Evolutionary conservation across 441 rosid genomes (phyloP).

Genomic region (Syzygium syzygioides): DNA sequence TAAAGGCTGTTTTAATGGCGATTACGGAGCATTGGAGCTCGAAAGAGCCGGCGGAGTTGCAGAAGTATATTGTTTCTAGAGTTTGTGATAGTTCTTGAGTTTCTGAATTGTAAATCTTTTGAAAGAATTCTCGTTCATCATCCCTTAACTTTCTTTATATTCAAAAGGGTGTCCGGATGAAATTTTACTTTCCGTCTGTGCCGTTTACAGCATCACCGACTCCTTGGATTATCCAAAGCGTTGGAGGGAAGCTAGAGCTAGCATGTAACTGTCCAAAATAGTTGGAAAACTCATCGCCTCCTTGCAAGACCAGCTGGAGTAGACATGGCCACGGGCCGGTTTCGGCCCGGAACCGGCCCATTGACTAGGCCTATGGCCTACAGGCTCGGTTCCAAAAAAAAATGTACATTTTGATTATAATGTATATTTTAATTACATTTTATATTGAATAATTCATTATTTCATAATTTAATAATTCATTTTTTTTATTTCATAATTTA

Average conservation of each 20-base stretch:
- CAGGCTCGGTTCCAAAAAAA: too few species aligned
- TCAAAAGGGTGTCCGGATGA: neutral
- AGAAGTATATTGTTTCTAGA: neutral
- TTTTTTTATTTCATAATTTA: too few species aligned
- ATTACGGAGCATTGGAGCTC: neutral
- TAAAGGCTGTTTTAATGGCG: neutral
- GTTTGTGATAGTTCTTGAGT: neutral
- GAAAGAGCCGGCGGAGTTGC: neutral
- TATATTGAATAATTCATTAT: too few species aligned
- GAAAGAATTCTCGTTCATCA: neutral
- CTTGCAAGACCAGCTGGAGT: neutral
- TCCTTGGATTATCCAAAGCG: neutral
- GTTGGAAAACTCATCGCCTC: neutral
- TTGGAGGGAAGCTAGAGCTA: neutral
- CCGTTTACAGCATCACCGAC: neutral
- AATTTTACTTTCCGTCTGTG: neutral
- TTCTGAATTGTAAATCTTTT: neutral
- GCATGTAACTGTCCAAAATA: neutral
- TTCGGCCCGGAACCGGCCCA: too few species aligned
- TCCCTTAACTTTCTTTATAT: neutral
- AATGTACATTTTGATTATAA: too few species aligned
- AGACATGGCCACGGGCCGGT: too few species aligned
- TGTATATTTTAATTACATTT: too few species aligned
- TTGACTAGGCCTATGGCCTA: too few species aligned
- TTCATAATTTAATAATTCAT: too few species aligned